These are phyloP conservation scores for Colletotrichum theobromicola DNA, from an alignment of 2,329 filamentous ascomycete genomes.

Conservation along the genomic window DNA sequence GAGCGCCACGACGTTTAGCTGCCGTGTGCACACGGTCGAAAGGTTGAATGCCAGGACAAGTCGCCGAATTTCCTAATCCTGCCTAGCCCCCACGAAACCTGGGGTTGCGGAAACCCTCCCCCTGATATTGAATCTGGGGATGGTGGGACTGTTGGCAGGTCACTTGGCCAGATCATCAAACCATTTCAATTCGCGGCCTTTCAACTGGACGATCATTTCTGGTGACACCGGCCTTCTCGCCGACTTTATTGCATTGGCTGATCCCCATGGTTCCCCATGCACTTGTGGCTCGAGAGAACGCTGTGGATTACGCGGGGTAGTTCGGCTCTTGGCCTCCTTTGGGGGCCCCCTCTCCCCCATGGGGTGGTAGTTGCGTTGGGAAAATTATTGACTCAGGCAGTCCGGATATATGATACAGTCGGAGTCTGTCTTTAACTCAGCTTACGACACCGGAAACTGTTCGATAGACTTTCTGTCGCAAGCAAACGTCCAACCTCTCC, in stretches of 20 bases:
- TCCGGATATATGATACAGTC: constrained; percentile 8
- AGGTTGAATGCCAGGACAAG: background rate
- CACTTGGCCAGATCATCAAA: background rate
- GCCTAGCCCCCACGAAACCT: background rate
- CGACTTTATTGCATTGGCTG: background rate
- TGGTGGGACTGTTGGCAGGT: background rate
- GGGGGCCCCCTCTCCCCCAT: background rate
- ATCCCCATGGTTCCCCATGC: background rate
- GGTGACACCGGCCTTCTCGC: background rate
- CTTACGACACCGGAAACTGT: background rate
- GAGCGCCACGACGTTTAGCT: background rate
- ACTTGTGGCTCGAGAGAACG: background rate
- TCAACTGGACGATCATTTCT: background rate
- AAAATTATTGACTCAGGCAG: background rate
- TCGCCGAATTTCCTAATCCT: constrained; percentile 12
- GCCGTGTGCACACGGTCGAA: background rate
- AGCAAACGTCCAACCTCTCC: background rate
- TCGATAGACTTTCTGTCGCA: background rate
- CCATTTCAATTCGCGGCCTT: background rate
- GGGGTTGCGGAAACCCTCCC: background rate
- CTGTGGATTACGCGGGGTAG: constrained; percentile 20
- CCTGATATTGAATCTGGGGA: background rate
- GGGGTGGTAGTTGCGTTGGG: background rate
- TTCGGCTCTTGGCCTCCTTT: constrained; percentile 4
- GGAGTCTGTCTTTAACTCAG: background rate